A percentile compares a stretch with the other conserved stretches of the same genome.
These are phyloP conservation scores for Blepharisma japonicum DNA, from an alignment of 73 alveolate genomes.

Conservation along the genomic window DNA sequence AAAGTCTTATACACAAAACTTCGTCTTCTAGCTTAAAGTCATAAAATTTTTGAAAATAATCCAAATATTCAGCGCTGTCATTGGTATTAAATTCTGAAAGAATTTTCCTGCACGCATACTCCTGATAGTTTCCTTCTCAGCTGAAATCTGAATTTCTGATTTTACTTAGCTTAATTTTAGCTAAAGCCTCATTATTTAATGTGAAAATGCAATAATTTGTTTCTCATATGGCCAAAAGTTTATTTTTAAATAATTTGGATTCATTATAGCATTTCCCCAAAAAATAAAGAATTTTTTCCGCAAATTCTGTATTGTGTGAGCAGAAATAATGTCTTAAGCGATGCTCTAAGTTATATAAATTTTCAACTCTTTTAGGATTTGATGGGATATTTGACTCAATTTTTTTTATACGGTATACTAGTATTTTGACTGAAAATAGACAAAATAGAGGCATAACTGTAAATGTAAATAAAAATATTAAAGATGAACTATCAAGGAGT, in stretches of 20 bases:
- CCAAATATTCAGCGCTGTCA: background rate
- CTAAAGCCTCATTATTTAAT: background rate
- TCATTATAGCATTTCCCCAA: background rate
- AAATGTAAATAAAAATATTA: background rate
- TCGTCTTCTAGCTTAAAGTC: conserved; percentile 8
- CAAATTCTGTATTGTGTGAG: background rate
- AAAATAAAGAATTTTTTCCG: background rate
- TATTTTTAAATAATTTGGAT: background rate
- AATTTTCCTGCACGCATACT: background rate
- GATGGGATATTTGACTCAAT: background rate
- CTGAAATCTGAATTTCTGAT: background rate
- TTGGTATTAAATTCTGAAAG: background rate
- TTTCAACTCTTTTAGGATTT: no score
- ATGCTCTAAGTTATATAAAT: background rate
- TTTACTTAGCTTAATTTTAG: conserved; percentile 8
- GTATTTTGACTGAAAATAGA: background rate
- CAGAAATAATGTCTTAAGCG: background rate
- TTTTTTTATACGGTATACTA: background rate
- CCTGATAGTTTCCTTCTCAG: background rate
- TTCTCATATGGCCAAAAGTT: background rate
- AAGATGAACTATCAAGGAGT: background rate
- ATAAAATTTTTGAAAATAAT: background rate
- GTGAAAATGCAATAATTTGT: conserved; percentile 1
- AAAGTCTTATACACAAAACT: background rate
- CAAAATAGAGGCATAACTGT: background rate